Base-by-base conservation (phyloP, 306 rosid genomes). In the Rosa persica region DNA sequence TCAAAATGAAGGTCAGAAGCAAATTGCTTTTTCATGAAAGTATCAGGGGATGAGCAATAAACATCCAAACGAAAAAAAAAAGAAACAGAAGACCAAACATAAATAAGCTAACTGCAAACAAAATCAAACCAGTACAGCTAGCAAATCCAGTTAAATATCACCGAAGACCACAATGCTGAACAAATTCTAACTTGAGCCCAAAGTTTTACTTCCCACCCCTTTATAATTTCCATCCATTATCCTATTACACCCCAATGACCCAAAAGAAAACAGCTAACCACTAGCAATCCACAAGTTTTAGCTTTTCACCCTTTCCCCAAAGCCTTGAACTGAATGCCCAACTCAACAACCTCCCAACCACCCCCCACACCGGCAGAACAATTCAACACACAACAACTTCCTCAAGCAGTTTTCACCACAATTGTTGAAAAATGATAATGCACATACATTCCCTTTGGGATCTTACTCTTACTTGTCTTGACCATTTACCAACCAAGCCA, bases 1-100 rank as follows among this genome's bases (percentile, higher is more conserved):
- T 39, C 55, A 70, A 71, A 75, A 77, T 27, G 44, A 51, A 55
- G 48, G 73, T 75, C 76, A 75, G 66, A 52, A 72, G 54, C 72
- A 67, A 58, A 65, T 73, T 76, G 55, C 54, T 69, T 62, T 15
- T 30, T 62, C 40, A 27, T 13, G 8, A 12, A 62, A 30, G 17
- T 61, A 61, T 12, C 0, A 11, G 3, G 27, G 66, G 38, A 11
- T 58, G 65, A 61, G 39, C 38, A 57, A 20, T 38, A 7, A 5
- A 48, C n/a, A 23, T 36, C 25, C 23, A 10, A 49, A 3, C 7
- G 36, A 30, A 1, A 48, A 15, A 47, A 71, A 46, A 15, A 47
- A 46, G 8, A 47, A 72, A 25, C 38, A 10, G 36, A 57, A 30
- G n/a, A 64, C 42, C 67, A 11, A 6, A 64, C 43, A 64, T 61